phyloP scores from a whole-genome alignment of 805 yeast species.

The Saccharomycopsis synnaedendra region DNA sequence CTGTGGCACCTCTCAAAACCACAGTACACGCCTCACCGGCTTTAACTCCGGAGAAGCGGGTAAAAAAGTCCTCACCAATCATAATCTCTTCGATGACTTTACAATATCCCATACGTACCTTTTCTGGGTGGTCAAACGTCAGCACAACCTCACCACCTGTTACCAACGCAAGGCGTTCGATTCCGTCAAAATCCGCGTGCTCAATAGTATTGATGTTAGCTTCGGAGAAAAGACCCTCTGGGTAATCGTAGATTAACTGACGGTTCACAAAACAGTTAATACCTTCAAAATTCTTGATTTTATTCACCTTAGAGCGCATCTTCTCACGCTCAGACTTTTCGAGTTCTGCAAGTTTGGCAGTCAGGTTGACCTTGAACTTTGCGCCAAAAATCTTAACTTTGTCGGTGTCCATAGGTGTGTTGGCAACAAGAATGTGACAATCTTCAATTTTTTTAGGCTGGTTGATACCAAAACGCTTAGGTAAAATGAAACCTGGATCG shows the following conservation, averaged over 20 bases:
- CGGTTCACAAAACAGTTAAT: conserved; percentile 89
- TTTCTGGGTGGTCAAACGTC: conserved; percentile 86
- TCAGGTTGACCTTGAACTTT: conserved; percentile 91
- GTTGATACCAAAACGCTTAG: conserved; percentile 85
- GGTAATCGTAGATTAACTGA: conserved; percentile 95
- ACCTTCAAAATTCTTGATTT: conserved; percentile 70
- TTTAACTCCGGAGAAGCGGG: conserved; percentile 89
- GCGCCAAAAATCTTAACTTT: conserved; percentile 97
- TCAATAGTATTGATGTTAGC: conserved; percentile 83
- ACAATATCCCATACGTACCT: conserved; percentile 79
- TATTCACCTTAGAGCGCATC: conserved; percentile 82
- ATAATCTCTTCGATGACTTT: conserved; percentile 82
- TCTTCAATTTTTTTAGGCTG: conserved; percentile 79
- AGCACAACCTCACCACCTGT: conserved; percentile 98
- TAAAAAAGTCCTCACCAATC: conserved; percentile 79
- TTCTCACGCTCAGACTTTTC: conserved; percentile 91
- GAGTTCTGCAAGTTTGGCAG: conserved; percentile 85
- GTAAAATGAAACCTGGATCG: conserved; percentile 91
- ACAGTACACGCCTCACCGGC: conserved; percentile 95
- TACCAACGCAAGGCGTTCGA: conserved; percentile 89
- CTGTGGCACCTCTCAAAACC: conserved; percentile 94
- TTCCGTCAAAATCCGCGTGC: conserved; percentile 97
- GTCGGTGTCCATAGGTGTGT: conserved; percentile 94
- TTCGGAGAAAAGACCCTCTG: conserved; percentile 90
- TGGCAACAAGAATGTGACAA: conserved; percentile 84